Conservation (phyloP, 2,329 filamentous ascomycete species). For the Fusarium dlaminii region DNA sequence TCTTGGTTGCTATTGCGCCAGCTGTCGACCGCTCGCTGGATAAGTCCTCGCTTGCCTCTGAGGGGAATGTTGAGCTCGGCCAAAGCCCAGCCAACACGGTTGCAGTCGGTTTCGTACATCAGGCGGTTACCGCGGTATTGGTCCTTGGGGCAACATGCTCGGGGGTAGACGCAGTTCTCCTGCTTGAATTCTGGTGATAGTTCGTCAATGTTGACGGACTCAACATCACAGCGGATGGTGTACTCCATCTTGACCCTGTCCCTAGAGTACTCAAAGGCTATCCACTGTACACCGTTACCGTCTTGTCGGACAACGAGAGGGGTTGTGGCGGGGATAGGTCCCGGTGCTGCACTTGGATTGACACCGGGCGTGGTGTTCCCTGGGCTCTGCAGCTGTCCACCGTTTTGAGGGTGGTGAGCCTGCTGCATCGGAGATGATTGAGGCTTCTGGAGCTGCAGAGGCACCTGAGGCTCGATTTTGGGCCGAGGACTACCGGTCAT, state of each 20-base stretch:
- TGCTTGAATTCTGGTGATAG: slow-evolving; percentile 91
- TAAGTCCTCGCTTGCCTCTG: slow-evolving; percentile 92
- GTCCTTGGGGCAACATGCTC: slow-evolving; percentile 93
- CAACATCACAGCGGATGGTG: slow-evolving; percentile 96
- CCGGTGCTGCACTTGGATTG: slow-evolving; percentile 91
- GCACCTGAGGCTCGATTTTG: slow-evolving; percentile 71
- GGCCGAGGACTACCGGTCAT: slow-evolving; percentile 70
- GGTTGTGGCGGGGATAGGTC: slow-evolving; percentile 95
- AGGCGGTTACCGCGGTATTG: slow-evolving; percentile 95
- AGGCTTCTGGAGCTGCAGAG: slow-evolving; percentile 69
- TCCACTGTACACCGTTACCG: slow-evolving; percentile 97
- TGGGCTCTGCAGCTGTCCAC: slow-evolving; percentile 52
- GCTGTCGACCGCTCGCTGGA: slow-evolving; percentile 96
- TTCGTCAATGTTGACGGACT: slow-evolving; percentile 91
- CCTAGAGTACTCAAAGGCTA: slow-evolving; percentile 96
- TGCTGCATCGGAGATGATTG: slow-evolving; percentile 55
- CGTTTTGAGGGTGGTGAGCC: slow-evolving; percentile 50
- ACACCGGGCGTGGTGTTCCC: slow-evolving; percentile 60
- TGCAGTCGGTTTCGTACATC: slow-evolving; percentile 98
- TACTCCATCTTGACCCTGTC: slow-evolving; percentile 99
- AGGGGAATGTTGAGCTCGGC: slow-evolving; percentile 92
- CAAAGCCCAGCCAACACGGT: slow-evolving; percentile 98
- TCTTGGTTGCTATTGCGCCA: slow-evolving; percentile 99
- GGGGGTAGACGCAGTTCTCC: slow-evolving; percentile 97
- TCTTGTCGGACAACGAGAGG: slow-evolving; percentile 94